These are phyloP conservation scores for Solanum dulcamara DNA, from an alignment of 257 asterid genomes.

Conservation along the genomic window DNA sequence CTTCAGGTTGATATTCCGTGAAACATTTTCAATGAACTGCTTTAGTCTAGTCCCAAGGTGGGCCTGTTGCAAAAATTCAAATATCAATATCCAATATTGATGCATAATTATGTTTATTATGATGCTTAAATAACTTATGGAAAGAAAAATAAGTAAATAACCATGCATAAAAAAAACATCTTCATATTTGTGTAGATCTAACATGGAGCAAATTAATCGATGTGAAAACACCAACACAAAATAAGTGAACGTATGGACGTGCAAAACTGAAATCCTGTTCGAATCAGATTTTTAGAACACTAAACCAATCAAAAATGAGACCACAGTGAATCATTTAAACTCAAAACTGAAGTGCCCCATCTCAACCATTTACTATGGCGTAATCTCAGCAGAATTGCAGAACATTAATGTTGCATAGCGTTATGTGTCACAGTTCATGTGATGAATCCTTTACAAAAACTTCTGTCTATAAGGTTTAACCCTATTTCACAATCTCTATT, in stretches of 20 bases:
- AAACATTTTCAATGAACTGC: constrained; percentile 20
- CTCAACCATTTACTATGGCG: not conserved
- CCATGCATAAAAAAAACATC: not conserved
- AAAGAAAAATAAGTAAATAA: not conserved
- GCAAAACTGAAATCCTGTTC: not conserved
- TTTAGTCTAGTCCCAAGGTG: constrained; percentile 22
- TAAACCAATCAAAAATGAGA: not conserved
- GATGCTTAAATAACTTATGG: not conserved
- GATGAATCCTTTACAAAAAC: not conserved
- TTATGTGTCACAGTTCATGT: not conserved
- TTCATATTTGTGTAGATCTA: not conserved
- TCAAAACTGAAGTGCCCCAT: not conserved
- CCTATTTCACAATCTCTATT: not conserved
- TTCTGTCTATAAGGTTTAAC: not conserved
- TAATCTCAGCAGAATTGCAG: not conserved
- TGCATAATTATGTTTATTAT: not conserved
- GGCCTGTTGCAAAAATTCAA: constrained; percentile 31
- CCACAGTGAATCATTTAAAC: not conserved
- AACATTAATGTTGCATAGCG: not conserved
- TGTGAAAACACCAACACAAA: not conserved
- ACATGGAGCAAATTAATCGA: not conserved
- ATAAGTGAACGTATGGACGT: not conserved
- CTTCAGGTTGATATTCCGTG: constrained; percentile 53
- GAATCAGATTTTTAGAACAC: not conserved
- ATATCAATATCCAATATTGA: not conserved